Evolutionary conservation across 169 alveolate genomes (phyloP).

Genomic region (Eimeria acervulina): DNA sequence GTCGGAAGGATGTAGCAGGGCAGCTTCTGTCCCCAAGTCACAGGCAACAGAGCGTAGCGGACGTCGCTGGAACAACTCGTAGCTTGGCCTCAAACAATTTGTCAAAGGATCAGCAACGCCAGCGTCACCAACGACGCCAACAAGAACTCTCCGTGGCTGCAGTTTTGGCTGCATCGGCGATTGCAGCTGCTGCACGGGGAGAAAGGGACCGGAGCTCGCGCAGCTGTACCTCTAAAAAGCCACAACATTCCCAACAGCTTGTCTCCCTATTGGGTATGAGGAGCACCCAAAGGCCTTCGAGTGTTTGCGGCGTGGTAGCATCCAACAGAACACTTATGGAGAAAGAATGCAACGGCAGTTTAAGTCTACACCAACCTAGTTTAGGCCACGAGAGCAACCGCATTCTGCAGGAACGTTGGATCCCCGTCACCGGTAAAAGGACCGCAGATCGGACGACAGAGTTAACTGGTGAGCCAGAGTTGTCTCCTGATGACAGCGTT

Average conservation of each 20-base stretch:
- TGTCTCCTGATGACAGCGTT: constrained; percentile 75
- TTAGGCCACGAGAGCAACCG: neutral
- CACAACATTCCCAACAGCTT: constrained; percentile 7
- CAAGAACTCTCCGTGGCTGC: constrained; percentile 72
- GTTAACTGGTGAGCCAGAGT: constrained; percentile 37
- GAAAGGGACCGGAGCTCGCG: constrained; percentile 71
- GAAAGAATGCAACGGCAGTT: neutral
- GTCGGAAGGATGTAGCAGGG: neutral
- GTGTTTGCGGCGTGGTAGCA: constrained; percentile 23
- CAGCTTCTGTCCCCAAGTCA: neutral
- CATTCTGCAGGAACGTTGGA: neutral
- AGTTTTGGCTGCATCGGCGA: constrained; percentile 70
- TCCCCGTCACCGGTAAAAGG: neutral
- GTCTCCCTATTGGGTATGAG: neutral
- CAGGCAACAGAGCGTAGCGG: neutral
- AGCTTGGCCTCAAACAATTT: constrained; percentile 14
- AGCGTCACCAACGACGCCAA: constrained; percentile 68
- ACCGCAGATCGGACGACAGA: neutral
- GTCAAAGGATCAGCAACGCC: constrained; percentile 36
- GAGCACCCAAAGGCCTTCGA: constrained; percentile 64
- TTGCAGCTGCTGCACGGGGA: constrained; percentile 70
- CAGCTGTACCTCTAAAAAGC: constrained; percentile 35
- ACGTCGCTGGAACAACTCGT: neutral
- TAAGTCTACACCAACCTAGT: neutral
- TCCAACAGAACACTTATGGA: neutral